Evolutionary conservation across 1,284 basidiomycete species (phyloP), one percentile per base, ranked within the genome.

Genomic region (Termitomyces sp.): DNA sequence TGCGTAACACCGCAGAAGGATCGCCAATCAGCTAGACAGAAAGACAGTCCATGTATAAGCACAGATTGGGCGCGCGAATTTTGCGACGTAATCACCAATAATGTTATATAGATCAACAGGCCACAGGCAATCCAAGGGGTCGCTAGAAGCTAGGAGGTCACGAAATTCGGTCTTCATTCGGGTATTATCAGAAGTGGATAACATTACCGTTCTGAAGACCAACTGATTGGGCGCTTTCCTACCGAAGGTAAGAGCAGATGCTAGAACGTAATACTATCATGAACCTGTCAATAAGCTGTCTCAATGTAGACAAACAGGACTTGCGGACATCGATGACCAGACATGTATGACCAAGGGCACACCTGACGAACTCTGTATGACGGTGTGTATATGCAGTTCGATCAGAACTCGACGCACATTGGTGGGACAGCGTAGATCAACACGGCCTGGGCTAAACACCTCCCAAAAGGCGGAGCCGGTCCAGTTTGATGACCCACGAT

Each of bases 401-500:
- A 19, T 33, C 31, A 19, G 9, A 26, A 26, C 24, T 24, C 8
- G 19, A 52, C 62, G 50, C 41, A 63, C 63, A 61, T 43, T 9
- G 58, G 55, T 3, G 61, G 64, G 9, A 57, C 53, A 17, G 66
- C 64, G 43, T 66, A 68, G 26, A 68, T 59, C n/a, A 66, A 43
- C 1, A 58, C 58, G 19, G 64, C 63, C 53, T 68, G 64, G 15
- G 64, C 45, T 24, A 62, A 41, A 42, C 66, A 68, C 7, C 64
- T 49, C 8, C 49, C 55, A 38, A 58, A 60, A 7, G 58, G 60
- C 8, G 67, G 67, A 21, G 60, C 53, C 12, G 54, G 52, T 3
- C 62, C 65, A 10, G 53, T 61, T 56, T 69, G 65, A 21, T 58
- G 61, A 26, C 65, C 67, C 42, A 66, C 47, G 12, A 65, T 53